Conservation (phyloP, 2,329 filamentous ascomycete species). For the Capronia americana region DNA sequence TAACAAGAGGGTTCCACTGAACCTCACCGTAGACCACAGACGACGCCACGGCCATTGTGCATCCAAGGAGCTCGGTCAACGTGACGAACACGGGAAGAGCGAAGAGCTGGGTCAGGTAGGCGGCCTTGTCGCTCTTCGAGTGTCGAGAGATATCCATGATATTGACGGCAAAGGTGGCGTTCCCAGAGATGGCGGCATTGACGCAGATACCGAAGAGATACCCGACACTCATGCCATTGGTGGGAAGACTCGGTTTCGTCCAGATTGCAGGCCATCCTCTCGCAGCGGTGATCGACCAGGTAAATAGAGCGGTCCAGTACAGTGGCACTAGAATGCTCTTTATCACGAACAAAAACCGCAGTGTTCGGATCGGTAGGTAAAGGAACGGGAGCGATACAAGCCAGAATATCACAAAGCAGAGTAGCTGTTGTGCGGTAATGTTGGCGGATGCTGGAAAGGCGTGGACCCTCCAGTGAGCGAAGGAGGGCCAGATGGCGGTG, state of each 20-base stretch:
- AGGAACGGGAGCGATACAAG: conserved; percentile 51
- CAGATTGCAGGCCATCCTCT: conserved; percentile 23
- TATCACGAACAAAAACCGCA: conserved; percentile 36
- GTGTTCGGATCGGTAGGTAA: conserved; percentile 45
- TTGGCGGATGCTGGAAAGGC: conserved; percentile 58
- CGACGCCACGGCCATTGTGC: conserved; percentile 62
- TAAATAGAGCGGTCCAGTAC: conserved; percentile 22
- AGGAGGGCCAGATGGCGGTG: conserved; percentile 53
- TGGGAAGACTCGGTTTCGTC: conserved; percentile 20
- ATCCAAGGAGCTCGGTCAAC: conserved; percentile 59
- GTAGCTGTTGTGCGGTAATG: conserved; percentile 62
- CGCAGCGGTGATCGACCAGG: conserved; percentile 26
- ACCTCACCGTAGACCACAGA: conserved; percentile 41
- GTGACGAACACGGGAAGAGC: conserved; percentile 58
- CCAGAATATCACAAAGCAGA: conserved; percentile 66
- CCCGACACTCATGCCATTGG: conserved; percentile 15
- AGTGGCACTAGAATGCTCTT: conserved; percentile 42
- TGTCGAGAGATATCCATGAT: conserved; percentile 62
- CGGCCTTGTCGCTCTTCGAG: conserved; percentile 42
- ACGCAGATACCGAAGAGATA: conserved; percentile 26
- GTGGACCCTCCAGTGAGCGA: conserved; percentile 57
- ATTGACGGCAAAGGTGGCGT: conserved; percentile 51
- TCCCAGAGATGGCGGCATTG: conserved; percentile 28
- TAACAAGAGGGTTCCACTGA: conserved; percentile 54
- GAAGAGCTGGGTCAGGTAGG: conserved; percentile 50